These are phyloP conservation scores for Colletotrichum theobromicola DNA, from an alignment of 2,329 filamentous ascomycete species.

Conservation along the genomic window DNA sequence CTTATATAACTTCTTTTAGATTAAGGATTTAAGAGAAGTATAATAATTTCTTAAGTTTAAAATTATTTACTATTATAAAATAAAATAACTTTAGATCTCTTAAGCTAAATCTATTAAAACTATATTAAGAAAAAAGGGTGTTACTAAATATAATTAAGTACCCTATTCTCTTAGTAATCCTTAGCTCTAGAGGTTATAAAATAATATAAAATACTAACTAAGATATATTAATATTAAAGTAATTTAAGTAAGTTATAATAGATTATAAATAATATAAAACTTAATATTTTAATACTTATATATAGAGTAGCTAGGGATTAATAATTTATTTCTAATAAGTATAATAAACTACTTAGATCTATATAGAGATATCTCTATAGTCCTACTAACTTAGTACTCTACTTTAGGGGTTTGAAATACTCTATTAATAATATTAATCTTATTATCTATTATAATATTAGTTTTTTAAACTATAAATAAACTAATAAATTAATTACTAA, in stretches of 20 bases:
- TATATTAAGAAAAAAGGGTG: not conserved
- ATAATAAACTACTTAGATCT: no score
- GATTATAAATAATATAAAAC: not conserved
- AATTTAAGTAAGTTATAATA: not conserved
- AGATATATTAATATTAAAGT: not conserved
- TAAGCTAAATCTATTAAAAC: not conserved
- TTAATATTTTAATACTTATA: not conserved
- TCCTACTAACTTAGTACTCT: no score
- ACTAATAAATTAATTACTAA: no score
- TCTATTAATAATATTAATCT: no score
- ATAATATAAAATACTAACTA: not conserved
- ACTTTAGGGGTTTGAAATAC: no score
- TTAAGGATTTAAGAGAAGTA: not conserved
- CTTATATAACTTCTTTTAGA: not conserved
- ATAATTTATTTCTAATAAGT: not conserved
- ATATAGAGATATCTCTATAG: no score
- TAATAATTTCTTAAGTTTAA: not conserved
- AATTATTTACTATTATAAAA: not conserved
- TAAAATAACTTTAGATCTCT: not conserved
- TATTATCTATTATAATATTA: not conserved
- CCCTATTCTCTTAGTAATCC: not conserved
- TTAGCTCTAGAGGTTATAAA: not conserved
- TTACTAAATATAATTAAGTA: not conserved
- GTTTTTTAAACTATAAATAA: not conserved
- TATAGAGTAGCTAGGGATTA: not conserved